Evolutionary conservation across 2,329 filamentous ascomycete species (phyloP).

Genomic region (Alternaria consortialis): DNA sequence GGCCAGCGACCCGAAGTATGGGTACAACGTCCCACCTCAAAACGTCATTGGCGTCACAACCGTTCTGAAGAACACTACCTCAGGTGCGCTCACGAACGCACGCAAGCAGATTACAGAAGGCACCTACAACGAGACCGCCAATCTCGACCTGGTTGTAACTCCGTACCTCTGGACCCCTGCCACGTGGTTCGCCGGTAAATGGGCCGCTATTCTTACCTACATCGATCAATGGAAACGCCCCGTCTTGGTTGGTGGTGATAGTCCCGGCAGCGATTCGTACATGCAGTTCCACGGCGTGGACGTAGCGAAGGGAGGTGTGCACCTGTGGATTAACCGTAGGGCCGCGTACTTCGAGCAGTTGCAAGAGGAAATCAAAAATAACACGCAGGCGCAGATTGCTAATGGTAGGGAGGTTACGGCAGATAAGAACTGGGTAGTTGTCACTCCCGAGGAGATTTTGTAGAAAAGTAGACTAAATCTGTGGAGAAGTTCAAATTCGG

Average conservation of each 20-base stretch:
- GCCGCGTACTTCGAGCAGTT: slow-evolving; percentile 31
- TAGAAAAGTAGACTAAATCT: slow-evolving; percentile 9
- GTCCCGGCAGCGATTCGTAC: slow-evolving; percentile 43
- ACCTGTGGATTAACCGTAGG: slow-evolving; percentile 41
- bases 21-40: slow-evolving; percentile 41
- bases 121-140: slow-evolving; percentile 35
- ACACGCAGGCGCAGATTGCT: slow-evolving; percentile 34
- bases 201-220: slow-evolving; percentile 43
- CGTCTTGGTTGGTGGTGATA: slow-evolving; percentile 39
- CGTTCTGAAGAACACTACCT: slow-evolving; percentile 37
- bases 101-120: slow-evolving; percentile 39
- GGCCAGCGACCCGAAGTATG: slow-evolving; percentile 44
- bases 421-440: slow-evolving; percentile 44
- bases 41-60: slow-evolving; percentile 46
- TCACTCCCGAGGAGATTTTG: slow-evolving; percentile 40
- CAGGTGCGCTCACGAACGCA: slow-evolving; percentile 38
- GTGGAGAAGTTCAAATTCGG: background rate
- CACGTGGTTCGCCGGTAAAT: slow-evolving; percentile 45
- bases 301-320: slow-evolving; percentile 38
- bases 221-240: slow-evolving; percentile 45
- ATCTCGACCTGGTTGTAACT: slow-evolving; percentile 37
- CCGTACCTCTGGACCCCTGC: slow-evolving; percentile 44
- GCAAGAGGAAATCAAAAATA: slow-evolving; percentile 34
- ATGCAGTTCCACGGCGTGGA: slow-evolving; percentile 46
- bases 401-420: slow-evolving; percentile 40